Evolutionary conservation across 768 basidiomycete species (phyloP).

Genomic region (Collybia sp.): DNA sequence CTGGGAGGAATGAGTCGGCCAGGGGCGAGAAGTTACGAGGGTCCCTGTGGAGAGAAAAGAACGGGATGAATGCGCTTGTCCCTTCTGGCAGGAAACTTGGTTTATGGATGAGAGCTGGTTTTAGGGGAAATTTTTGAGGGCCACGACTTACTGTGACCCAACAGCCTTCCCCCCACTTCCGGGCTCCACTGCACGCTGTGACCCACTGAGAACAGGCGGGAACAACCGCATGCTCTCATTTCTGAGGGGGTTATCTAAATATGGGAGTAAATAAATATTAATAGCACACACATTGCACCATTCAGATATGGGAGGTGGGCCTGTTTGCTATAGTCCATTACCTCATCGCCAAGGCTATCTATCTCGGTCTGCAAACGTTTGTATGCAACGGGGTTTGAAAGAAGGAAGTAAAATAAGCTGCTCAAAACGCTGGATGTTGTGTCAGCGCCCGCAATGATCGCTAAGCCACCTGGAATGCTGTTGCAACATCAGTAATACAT

Average conservation of each 20-base stretch:
- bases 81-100: slow-evolving; percentile 40
- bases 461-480: slow-evolving; percentile 19
- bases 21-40: slow-evolving; percentile 40
- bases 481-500: background rate
- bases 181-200: slow-evolving; percentile 33
- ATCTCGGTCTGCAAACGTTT: slow-evolving; percentile 28
- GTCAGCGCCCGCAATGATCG: slow-evolving; percentile 38
- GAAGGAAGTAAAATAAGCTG: slow-evolving; percentile 27
- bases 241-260: slow-evolving; percentile 18
- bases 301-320: slow-evolving; percentile 30
- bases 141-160: slow-evolving; percentile 32
- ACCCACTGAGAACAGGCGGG: slow-evolving; percentile 44
- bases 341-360: slow-evolving; percentile 21
- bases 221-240: slow-evolving; percentile 47
- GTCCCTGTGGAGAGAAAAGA: slow-evolving; percentile 40
- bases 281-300: slow-evolving; percentile 25
- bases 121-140: no score
- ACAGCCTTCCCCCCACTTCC: slow-evolving; percentile 31
- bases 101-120: background rate
- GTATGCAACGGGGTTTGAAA: slow-evolving; percentile 26
- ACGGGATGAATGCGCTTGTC: slow-evolving; percentile 37
- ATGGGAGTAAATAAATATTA: no score
- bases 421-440: slow-evolving; percentile 31
- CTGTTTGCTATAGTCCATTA: slow-evolving; percentile 18
- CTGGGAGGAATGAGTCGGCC: slow-evolving; percentile 38